phyloP scores from a whole-genome alignment of 139 green algal genomes.

The Spirogloea muscicola region DNA sequence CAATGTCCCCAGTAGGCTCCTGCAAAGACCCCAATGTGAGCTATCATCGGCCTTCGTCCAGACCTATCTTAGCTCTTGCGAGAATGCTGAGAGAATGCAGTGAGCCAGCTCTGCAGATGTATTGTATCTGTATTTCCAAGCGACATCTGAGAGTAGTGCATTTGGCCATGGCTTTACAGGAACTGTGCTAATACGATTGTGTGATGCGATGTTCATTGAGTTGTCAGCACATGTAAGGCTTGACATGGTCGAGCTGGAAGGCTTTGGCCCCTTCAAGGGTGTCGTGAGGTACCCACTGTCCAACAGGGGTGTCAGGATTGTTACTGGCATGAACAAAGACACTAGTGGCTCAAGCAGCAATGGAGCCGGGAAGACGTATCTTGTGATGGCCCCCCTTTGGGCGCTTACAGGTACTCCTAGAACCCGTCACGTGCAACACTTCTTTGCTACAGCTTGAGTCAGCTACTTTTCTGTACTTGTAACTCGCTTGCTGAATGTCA shows the following conservation, averaged over 20 bases:
- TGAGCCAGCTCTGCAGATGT: background rate
- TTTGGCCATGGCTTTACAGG: background rate
- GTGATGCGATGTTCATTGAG: background rate
- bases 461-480: background rate
- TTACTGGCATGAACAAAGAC: slow-evolving; percentile 74
- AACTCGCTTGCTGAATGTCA: background rate
- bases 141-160: too few species aligned
- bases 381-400: slow-evolving; percentile 85
- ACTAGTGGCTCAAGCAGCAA: slow-evolving; percentile 45
- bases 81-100: background rate
- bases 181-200: background rate
- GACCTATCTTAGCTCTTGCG: background rate
- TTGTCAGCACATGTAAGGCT: slow-evolving; percentile 53
- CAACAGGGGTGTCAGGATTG: slow-evolving; percentile 60
- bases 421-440: background rate
- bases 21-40: too few species aligned
- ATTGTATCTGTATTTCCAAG: too few species aligned
- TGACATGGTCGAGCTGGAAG: slow-evolving; percentile 62
- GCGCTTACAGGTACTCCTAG: slow-evolving; percentile 66
- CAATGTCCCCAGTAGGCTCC: too few species aligned
- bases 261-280: slow-evolving; percentile 75
- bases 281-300: slow-evolving; percentile 59
- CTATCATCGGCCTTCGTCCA: slow-evolving; percentile 5
- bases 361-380: slow-evolving; percentile 74
- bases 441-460: background rate